Base-by-base conservation (phyloP, 345 rosid genomes). In the Citrus australasica region DNA sequence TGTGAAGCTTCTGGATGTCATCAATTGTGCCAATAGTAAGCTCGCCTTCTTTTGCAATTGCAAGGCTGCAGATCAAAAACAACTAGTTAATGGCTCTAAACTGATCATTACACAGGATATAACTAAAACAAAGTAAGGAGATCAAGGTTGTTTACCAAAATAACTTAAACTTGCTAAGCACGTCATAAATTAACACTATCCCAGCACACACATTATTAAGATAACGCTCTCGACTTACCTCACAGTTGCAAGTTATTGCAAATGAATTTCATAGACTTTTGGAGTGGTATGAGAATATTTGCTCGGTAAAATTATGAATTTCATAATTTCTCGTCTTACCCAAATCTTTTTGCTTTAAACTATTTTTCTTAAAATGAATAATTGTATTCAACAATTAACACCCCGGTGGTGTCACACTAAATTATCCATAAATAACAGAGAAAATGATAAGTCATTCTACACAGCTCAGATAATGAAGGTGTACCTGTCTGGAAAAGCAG, bases 1-100 rank as follows among this genome's bases (percentile, higher is more conserved):
- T 95, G 79, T 95, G 99, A 85, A 95, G 98, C 91, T 95, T 95
- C 86, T 93, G 99, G 79, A 93, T 93, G 76, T 91, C 98, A 88
- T 95, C 98, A 51, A 95, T 95, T 76, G 98, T 93, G 74, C 98
- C 97, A 56, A 95, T 93, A 9, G 95, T 90, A 83, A 95, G 97
- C 80, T 92, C 96, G 1, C 97, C 99, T 86, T 91, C 97, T 82
- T 92, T 95, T 28, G 98, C 98, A 86, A 95, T 91, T 28, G 98
- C 99, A 24, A 95, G 89, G 79, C 99, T 93, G 93, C 75, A 38
- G 76, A 78, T 61, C 61, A 74, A 71, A 63, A 77, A 74, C 68
- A 46, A 60, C 74, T 70, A 62, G 80, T 74, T 42, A 78, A 61
- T 68, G 9, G 63, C 21, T 27, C 59, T 37, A 28, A 69, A 65